Conservation (phyloP, 106 monocot genomes). For the Apostasia ramifera region DNA sequence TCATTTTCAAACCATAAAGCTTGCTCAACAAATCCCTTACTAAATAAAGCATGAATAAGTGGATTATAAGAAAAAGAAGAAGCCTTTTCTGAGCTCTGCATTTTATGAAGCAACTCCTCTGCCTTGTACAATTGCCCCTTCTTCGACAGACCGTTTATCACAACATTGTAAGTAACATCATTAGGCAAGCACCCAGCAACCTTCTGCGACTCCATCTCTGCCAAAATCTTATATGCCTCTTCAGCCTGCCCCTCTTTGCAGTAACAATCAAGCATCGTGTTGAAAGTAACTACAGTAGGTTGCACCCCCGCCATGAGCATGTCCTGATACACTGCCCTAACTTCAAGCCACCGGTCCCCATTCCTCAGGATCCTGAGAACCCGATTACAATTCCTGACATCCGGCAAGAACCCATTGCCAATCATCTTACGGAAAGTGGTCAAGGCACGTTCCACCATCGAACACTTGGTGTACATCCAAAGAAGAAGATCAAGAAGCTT, state of each 20-base stretch:
- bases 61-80: conserved; percentile 65
- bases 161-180: conserved; percentile 69
- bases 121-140: conserved; percentile 67
- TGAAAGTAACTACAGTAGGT: conserved; percentile 64
- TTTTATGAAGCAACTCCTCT: conserved; percentile 39
- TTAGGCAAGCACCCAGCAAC: conserved; percentile 34
- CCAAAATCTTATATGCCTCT: conserved; percentile 36
- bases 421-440: conserved; percentile 60
- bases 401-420: conserved; percentile 30
- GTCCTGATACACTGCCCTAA: conserved; percentile 31
- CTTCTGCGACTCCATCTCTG: conserved; percentile 44
- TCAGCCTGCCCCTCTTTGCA: conserved; percentile 58
- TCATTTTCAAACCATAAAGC: conserved; percentile 49
- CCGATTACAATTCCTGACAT: conserved; percentile 70
- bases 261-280: conserved; percentile 76
- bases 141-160: conserved; percentile 68
- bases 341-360: conserved; percentile 22
- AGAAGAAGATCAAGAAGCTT: conserved; percentile 58
- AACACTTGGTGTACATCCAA: conserved; percentile 43
- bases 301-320: conserved; percentile 39
- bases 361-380: conserved; percentile 48
- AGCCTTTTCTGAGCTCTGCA: conserved; percentile 34
- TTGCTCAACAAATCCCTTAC: conserved; percentile 33
- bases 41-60: conserved; percentile 53
- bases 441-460: conserved; percentile 36